These are phyloP conservation scores for Violaceomyces palustris DNA, from an alignment of 1,284 basidiomycete genomes.

Conservation along the genomic window DNA sequence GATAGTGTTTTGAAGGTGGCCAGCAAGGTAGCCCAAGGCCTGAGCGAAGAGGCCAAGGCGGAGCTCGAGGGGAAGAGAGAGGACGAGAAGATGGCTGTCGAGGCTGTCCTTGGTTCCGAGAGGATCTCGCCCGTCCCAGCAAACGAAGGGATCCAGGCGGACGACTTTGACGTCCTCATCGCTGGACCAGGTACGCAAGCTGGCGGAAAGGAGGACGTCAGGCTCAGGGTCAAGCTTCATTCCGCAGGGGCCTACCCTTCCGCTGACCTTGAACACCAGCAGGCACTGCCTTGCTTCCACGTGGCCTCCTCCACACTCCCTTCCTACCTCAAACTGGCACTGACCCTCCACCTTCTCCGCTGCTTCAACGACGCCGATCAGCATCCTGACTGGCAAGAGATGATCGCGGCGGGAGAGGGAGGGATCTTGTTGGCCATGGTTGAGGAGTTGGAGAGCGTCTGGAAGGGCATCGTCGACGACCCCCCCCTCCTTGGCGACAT, in stretches of 20 bases:
- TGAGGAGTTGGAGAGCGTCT: conserved; percentile 62
- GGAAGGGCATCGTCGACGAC: conserved; percentile 40
- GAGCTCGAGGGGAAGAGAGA: conserved; percentile 56
- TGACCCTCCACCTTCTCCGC: conserved; percentile 60
- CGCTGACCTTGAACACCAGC: conserved; percentile 1
- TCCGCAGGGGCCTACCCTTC: conserved; percentile 55
- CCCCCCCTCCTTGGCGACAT: conserved; percentile 49
- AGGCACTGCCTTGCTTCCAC: conserved; percentile 66
- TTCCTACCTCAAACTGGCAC: conserved; percentile 77
- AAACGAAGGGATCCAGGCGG: conserved; percentile 45
- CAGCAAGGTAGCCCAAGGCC: conserved; percentile 10
- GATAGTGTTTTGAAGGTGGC: no score
- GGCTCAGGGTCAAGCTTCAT: conserved; percentile 66
- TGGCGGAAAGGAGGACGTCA: conserved; percentile 55
- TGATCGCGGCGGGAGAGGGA: conserved; percentile 64
- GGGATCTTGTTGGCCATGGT: conserved; percentile 72
- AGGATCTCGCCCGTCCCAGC: conserved; percentile 32
- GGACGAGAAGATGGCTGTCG: conserved; percentile 66
- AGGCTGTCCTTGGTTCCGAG: conserved; percentile 57
- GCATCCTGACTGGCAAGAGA: conserved; percentile 57
- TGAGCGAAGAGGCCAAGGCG: conserved; percentile 4
- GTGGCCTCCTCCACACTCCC: conserved; percentile 68
- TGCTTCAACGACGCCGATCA: conserved; percentile 32
- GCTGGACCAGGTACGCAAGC: conserved; percentile 18
- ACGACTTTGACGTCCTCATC: conserved; percentile 48